These are phyloP conservation scores for Fraxinus xanthoxyloides DNA, from an alignment of 305 asterid genomes.

Conservation along the genomic window DNA sequence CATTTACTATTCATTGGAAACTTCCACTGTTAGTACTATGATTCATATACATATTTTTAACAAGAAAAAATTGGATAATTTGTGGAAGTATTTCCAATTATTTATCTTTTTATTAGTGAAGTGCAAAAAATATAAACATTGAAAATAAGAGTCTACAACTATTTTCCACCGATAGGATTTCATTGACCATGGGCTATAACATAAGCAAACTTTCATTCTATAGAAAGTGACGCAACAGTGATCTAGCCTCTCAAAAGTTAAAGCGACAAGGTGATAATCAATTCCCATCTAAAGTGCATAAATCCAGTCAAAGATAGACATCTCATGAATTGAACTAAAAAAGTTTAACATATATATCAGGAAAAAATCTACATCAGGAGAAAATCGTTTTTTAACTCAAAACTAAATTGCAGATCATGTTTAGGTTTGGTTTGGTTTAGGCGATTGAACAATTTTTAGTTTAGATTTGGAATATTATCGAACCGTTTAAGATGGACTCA, in stretches of 20 bases:
- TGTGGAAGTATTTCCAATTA: background rate
- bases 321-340: background rate
- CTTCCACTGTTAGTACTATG: background rate
- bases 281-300: background rate
- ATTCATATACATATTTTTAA: background rate
- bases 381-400: background rate
- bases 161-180: background rate
- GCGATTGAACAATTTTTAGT: background rate
- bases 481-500: background rate
- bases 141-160: background rate
- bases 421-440: background rate
- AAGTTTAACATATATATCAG: background rate
- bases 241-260: background rate
- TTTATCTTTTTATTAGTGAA: background rate
- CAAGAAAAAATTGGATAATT: background rate
- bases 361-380: background rate
- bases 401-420: background rate
- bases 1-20: background rate
- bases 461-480: background rate
- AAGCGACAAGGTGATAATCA: background rate
- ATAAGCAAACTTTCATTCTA: background rate
- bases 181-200: background rate
- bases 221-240: too few relatives aligned
- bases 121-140: background rate
- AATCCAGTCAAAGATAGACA: background rate